These are phyloP conservation scores for Balansia obtecta DNA, from an alignment of 2,329 filamentous ascomycete species.

Conservation along the genomic window DNA sequence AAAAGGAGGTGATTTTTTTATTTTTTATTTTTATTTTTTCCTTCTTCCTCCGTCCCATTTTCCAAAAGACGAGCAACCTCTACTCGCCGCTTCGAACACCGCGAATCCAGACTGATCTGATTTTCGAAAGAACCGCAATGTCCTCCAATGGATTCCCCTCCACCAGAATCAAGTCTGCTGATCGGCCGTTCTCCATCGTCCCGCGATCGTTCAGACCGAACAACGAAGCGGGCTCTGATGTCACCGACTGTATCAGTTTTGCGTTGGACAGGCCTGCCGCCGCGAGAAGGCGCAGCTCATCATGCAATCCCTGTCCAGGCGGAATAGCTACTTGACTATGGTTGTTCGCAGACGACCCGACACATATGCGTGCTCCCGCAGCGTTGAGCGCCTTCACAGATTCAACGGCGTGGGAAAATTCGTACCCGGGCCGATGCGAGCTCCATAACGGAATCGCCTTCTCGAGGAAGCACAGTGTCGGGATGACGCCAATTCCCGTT, in stretches of 20 bases:
- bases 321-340: neutral
- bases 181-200: slow-evolving; percentile 11
- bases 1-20: too few species aligned
- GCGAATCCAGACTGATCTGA: neutral
- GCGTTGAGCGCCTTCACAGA: slow-evolving; percentile 14
- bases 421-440: neutral
- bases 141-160: slow-evolving; percentile 18
- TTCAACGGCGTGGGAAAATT: slow-evolving; percentile 13
- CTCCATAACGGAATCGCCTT: slow-evolving; percentile 8
- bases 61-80: neutral
- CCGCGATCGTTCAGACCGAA: slow-evolving; percentile 17
- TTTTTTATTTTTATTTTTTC: too few species aligned
- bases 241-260: slow-evolving; percentile 13
- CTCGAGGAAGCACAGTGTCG: slow-evolving; percentile 12
- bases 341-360: slow-evolving; percentile 20
- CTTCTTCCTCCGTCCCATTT: too few species aligned
- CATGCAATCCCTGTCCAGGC: slow-evolving; percentile 12
- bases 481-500: slow-evolving; percentile 13
- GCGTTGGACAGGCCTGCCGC: slow-evolving; percentile 11
- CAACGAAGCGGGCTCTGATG: slow-evolving; percentile 9
- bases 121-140: slow-evolving; percentile 9
- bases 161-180: slow-evolving; percentile 19
- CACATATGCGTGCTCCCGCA: slow-evolving; percentile 18
- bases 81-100: neutral
- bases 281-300: slow-evolving; percentile 13